These are phyloP conservation scores for Elaphomyces granulatus DNA, from an alignment of 495 filamentous ascomycete species.

Conservation along the genomic window DNA sequence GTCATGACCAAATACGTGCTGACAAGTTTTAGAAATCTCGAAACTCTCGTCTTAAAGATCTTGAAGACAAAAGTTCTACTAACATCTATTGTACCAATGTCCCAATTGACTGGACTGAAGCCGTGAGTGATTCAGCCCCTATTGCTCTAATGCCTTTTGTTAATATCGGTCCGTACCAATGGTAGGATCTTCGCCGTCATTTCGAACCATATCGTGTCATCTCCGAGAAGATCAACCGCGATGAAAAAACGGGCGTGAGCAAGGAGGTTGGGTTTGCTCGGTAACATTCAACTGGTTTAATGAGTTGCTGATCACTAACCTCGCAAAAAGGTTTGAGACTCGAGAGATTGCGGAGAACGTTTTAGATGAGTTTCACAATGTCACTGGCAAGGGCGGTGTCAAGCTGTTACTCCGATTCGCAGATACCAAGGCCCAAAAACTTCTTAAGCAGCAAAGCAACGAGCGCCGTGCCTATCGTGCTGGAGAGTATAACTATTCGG, in stretches of 20 bases:
- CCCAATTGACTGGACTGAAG: conserved; percentile 76
- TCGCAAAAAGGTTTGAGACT: conserved; percentile 54
- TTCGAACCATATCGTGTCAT: conserved; percentile 74
- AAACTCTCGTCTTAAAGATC: conserved; percentile 85
- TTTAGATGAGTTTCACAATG: conserved; percentile 64
- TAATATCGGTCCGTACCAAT: conserved; percentile 6
- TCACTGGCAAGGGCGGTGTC: conserved; percentile 51
- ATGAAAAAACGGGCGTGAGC: conserved; percentile 67
- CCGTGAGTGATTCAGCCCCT: conserved; percentile 35
- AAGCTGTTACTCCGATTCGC: conserved; percentile 90
- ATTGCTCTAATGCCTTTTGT: neutral
- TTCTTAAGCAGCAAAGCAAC: conserved; percentile 85
- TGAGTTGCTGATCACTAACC: neutral
- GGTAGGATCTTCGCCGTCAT: conserved; percentile 24
- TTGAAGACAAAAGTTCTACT: conserved; percentile 72
- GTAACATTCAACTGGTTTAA: conserved; percentile 32
- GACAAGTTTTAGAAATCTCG: conserved; percentile 61
- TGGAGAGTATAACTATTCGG: conserved; percentile 73
- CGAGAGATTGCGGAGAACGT: conserved; percentile 80
- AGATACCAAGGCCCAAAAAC: conserved; percentile 90
- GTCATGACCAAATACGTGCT: conserved; percentile 6
- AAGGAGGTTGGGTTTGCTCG: conserved; percentile 96
- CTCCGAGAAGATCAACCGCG: conserved; percentile 85
- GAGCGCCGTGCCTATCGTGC: conserved; percentile 85
- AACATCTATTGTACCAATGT: conserved; percentile 97